Percentiles rank a stretch among this genome's conserved stretches.
phyloP scores from a whole-genome alignment of 2,329 filamentous ascomycete species.

The Camillea tinctor region DNA sequence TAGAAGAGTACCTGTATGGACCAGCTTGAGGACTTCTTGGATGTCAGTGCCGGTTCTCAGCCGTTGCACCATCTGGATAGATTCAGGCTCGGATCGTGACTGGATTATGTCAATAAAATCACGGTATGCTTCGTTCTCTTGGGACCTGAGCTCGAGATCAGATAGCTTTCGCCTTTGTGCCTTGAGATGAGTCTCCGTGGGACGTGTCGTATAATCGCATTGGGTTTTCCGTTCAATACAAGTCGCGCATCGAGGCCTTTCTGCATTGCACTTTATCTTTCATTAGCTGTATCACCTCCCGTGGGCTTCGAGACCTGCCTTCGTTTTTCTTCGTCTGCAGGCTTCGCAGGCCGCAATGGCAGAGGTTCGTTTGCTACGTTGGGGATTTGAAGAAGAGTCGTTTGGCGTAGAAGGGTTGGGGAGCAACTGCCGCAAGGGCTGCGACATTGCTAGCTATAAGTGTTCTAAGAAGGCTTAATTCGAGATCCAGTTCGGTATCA shows the following conservation, averaged over 20 bases:
- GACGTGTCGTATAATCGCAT: constrained; percentile 27
- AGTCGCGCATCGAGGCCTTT: constrained; percentile 24
- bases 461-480: not conserved
- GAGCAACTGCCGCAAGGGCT: constrained; percentile 16
- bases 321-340: constrained; percentile 21
- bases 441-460: constrained; percentile 17
- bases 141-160: constrained; percentile 23
- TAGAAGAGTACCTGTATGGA: constrained; percentile 23
- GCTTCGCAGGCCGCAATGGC: constrained; percentile 21
- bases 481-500: not conserved
- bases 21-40: constrained; percentile 16
- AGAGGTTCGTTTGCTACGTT: constrained; percentile 14
- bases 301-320: not conserved
- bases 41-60: constrained; percentile 22
- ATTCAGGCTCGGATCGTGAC: constrained; percentile 20
- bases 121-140: constrained; percentile 22
- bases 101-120: constrained; percentile 19
- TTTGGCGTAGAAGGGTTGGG: constrained; percentile 17
- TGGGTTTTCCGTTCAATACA: constrained; percentile 22
- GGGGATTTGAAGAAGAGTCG: constrained; percentile 4
- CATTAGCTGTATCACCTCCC: not conserved
- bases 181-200: constrained; percentile 24
- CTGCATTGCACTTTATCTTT: constrained; percentile 21
- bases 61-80: constrained; percentile 14
- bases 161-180: constrained; percentile 25